Evolutionary conservation across 768 basidiomycete species (phyloP), one percentile per base, ranked within the genome.

Genomic region (Chlorophyllum brunneum): DNA sequence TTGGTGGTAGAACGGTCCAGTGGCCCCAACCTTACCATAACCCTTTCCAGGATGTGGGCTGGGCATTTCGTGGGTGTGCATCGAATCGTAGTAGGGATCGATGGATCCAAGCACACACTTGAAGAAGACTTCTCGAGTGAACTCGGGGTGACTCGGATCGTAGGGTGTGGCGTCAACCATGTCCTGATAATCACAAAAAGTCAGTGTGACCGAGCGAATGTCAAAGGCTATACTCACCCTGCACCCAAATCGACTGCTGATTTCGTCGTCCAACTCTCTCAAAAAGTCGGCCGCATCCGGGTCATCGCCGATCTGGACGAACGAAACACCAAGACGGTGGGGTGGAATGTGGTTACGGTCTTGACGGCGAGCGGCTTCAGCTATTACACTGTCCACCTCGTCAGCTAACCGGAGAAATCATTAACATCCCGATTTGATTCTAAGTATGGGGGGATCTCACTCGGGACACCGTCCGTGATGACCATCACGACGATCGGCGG

Each of bases 381-480:
- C 27, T 18, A 53, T 53, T 6, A 53, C 44, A 1, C 15, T 22
- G 18, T 27, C 37, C 27, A 40, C 26, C n/a, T 46, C 37, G 30
- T 53, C 51, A 30, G 51, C 51, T 53, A 33, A 11, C 3, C 10
- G 18, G 16, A 18, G 9, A 18, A 26, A 8, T 5, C 3, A 23
- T 46, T 7, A 38, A 24, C 1, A 22, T n/a, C 29, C 39, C 4
- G 10, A 42, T 29, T 33, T 9, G 34, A 23, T 16, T 9, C 13
- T 13, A 46, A 22, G n/a, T 39, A 16, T 29, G 31, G 18, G 9
- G 8, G 9, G 7, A 9, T 29, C 43, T 30, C 23, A 53, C 51
- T 53, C 15, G 51, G 51, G 39, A 53, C 51, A 31, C 51, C 51
- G 26, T 53, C 51, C 2, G 51, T 53, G 36, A 53, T 53, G 36